Evolutionary conservation across 2,329 filamentous ascomycete species (phyloP), one percentile per base, ranked within the genome.

Genomic region (Triangularia setosa): DNA sequence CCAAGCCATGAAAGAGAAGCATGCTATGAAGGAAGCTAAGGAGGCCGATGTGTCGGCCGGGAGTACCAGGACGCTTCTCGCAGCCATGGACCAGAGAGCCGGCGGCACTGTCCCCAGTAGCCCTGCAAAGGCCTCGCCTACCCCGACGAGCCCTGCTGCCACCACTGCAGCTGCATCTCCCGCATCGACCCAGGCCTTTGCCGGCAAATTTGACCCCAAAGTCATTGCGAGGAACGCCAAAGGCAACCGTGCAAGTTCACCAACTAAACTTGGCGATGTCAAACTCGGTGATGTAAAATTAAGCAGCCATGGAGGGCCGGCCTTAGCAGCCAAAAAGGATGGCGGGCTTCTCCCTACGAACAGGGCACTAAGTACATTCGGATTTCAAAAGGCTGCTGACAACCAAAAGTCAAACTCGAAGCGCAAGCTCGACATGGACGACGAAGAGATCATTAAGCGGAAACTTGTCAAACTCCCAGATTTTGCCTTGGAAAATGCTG

Each of bases 1-100:
- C 27, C 91, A 94, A 75, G 91, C 91, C 64, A 97, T 93, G 93
- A 97, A 97, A 79, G 90, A 92, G 77, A 94, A 93, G 78, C 89
- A 92, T 74, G 90, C 92, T 68, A 87, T 88, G 73, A 89, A 89
- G 70, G 89, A 89, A 71, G 85, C 84, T 67, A 91, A 91, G 74
- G 86, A 90, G 73, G 88, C 87, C 72, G 86, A 90, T 71, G 83
- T 88, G 54, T 87, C 86, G 61, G 81, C 85, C 48, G 86, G 85
- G 64, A 87, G 87, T 68, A 84, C 88, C 44, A 82, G 86, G 70
- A 90, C 84, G 71, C 84, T 92, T 62, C 79, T 90, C 63, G 87
- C 89, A 71, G 87, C 90, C 76, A 92, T 90, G 82, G 90, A 90
- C 75, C 87, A 87, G 74, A 92, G 86, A 77, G 84, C 85, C 61